Evolutionary conservation across 2,329 filamentous ascomycete species (phyloP).

Genomic region (Pseudogymnoascus sp.): DNA sequence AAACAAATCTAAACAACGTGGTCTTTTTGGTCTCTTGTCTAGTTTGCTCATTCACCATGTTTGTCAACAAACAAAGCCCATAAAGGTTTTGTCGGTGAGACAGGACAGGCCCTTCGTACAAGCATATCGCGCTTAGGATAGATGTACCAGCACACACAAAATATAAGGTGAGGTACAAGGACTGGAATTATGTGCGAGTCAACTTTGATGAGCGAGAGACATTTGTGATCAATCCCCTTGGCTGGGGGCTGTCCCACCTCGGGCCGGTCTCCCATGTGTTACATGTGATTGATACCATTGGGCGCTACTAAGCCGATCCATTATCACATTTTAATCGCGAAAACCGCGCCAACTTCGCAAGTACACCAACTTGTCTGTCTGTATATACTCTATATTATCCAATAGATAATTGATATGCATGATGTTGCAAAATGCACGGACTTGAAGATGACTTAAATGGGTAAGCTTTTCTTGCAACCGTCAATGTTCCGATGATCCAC

Average conservation of each 20-base stretch:
- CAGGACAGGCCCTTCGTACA: not conserved
- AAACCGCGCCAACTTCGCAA: not conserved
- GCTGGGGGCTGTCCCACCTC: not conserved
- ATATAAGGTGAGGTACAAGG: not conserved
- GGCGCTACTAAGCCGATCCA: not conserved
- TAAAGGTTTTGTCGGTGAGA: not conserved
- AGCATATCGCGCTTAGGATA: not conserved
- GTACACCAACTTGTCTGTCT: not conserved
- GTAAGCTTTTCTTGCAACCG: not conserved
- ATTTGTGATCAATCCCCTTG: not conserved
- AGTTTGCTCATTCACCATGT: not conserved
- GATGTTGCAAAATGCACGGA: not conserved
- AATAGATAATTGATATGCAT: not conserved
- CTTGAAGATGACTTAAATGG: not conserved
- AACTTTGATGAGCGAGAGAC: not conserved
- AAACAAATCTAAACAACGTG: not conserved
- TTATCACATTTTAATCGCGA: not conserved
- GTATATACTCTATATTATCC: not conserved
- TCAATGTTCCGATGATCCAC: not conserved
- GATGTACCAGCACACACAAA: not conserved
- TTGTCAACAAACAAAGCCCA: not conserved
- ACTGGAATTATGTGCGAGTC: not conserved
- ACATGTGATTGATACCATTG: conserved; percentile 3
- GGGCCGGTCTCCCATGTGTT: not conserved
- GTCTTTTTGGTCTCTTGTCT: not conserved